Evolutionary conservation across 805 yeast genomes (phyloP).

Genomic region (Ogataea sp.): DNA sequence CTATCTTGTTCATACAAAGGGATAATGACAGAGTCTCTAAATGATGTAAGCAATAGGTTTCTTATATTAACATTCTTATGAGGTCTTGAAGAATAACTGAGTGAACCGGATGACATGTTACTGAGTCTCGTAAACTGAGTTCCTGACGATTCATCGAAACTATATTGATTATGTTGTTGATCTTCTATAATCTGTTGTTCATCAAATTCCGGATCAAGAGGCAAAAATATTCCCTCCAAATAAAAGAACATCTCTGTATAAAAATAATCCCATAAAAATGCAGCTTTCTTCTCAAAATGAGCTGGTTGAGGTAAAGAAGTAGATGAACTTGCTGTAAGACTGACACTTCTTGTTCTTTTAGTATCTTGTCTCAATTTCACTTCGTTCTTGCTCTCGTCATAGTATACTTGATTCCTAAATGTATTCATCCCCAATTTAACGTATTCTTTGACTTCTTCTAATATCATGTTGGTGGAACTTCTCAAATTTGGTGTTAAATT

Average conservation of each 20-base stretch:
- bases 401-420: conserved; percentile 14
- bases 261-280: conserved; percentile 50
- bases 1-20: conserved; percentile 41
- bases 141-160: neutral
- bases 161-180: neutral
- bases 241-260: conserved; percentile 48
- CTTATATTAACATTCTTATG: conserved; percentile 22
- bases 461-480: conserved; percentile 26
- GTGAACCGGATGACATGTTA: neutral
- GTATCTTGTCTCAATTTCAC: conserved; percentile 18
- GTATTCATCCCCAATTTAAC: conserved; percentile 32
- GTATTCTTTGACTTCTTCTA: conserved; percentile 37
- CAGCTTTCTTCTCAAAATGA: conserved; percentile 25
- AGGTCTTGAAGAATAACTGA: neutral
- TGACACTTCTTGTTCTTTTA: neutral
- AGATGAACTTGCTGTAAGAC: conserved; percentile 17
- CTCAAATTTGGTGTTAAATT: conserved; percentile 10
- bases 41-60: conserved; percentile 33
- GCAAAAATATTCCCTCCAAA: conserved; percentile 53
- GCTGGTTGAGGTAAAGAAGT: conserved; percentile 10
- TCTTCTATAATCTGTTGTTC: neutral
- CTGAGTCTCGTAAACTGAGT: neutral
- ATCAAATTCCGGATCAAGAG: conserved; percentile 42
- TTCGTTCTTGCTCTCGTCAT: conserved; percentile 20
- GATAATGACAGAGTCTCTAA: conserved; percentile 44